Evolutionary conservation across 2,329 filamentous ascomycete genomes (phyloP).

Genomic region (Graphilbum sp.): DNA sequence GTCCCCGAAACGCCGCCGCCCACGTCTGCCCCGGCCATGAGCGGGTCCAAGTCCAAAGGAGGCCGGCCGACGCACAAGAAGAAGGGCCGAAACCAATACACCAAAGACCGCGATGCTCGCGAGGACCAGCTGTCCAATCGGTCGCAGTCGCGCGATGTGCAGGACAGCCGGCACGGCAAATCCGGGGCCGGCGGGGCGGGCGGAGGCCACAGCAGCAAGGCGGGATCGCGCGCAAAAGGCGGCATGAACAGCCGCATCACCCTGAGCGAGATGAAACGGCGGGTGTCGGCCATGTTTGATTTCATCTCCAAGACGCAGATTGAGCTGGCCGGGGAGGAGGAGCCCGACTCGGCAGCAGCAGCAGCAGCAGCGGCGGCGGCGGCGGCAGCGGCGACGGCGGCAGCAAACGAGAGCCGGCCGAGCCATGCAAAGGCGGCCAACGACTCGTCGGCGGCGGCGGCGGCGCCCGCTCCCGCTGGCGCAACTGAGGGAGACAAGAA

Average conservation of each 20-base stretch:
- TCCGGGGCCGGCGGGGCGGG: constrained; percentile 13
- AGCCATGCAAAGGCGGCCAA: no score
- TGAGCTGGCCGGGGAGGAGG: constrained; percentile 54
- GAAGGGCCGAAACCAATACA: constrained; percentile 68
- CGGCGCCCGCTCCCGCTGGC: no score
- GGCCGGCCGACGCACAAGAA: constrained; percentile 47
- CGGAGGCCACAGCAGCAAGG: constrained; percentile 25
- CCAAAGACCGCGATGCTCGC: constrained; percentile 50
- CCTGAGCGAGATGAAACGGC: constrained; percentile 76
- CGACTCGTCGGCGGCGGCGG: no score
- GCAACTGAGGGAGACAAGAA: no score
- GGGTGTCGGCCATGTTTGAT: constrained; percentile 69
- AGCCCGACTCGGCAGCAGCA: neutral
- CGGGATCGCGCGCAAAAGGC: constrained; percentile 33
- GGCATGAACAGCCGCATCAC: constrained; percentile 53
- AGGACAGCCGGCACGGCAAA: constrained; percentile 23
- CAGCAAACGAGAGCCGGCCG: neutral
- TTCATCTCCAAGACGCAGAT: constrained; percentile 83
- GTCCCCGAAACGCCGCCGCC: constrained; percentile 31
- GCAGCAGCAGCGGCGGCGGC: neutral
- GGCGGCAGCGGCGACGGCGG: neutral
- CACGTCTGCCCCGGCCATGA: constrained; percentile 20
- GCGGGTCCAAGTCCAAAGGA: constrained; percentile 42
- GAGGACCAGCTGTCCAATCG: constrained; percentile 40
- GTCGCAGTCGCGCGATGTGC: constrained; percentile 34